Base-by-base conservation (phyloP, 2,329 filamentous ascomycete species). In the Aspergillus ustus region DNA sequence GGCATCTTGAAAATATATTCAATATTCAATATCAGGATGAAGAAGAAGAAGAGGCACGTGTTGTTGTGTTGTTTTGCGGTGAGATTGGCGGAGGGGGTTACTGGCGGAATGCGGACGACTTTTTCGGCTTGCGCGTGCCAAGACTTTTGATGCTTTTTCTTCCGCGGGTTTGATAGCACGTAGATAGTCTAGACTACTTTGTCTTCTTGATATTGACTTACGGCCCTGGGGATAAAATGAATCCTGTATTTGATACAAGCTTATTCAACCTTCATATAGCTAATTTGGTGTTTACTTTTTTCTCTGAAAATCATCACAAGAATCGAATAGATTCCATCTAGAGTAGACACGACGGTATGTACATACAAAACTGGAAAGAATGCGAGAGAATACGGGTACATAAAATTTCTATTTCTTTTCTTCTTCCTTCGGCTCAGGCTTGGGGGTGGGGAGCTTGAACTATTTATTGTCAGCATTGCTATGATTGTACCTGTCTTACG, bases 381-480 rank as follows among this genome's bases (percentile, higher is more conserved):
- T 61, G 64, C 72, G 72, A 61, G 60, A 64, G 70, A 69, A 70
- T 75, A 72, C 71, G 70, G 69, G 67, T 75, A 76, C 77, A 78
- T 67, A 61, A 61, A 7, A 43, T 58, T 64, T 75, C 81, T 92
- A 94, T 84, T 97, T 97, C 89, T 97, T 96, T 72, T 90, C 87
- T 81, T 94, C 91, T 77, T 91, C 89, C 84, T 92, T 92, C 73
- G 92, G 90, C 81, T 99, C 95, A 4, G 95, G 94, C 83, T 97
- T 96, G 57, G 95, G 91, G 52, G 91, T 97, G 29, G 96, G 95
- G 66, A 99, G 84, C 83, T 97, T 97, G 85, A 98, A 98, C 76
- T 89, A 68, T 43, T 55, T 13, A 51, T 20, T 13, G 53, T 50
- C 53, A 55, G 20, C 43, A 54, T 57, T n/a, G 55, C 17, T 4